Evolutionary conservation across 768 basidiomycete species (phyloP).

Genomic region (Lactarius sp.): DNA sequence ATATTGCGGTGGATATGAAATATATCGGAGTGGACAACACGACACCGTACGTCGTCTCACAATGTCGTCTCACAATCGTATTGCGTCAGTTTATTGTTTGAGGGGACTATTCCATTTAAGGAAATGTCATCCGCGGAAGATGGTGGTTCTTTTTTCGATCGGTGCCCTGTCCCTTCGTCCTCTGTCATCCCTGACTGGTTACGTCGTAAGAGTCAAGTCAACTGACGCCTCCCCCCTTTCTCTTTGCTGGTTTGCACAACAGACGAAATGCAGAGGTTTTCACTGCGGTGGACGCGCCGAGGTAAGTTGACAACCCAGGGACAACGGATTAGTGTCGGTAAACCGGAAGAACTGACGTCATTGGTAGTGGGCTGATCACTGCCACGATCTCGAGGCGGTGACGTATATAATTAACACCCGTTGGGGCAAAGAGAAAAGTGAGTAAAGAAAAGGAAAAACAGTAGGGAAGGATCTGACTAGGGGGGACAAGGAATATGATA

Average conservation of each 20-base stretch:
- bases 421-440: not conserved
- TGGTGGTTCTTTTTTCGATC: conserved; percentile 20
- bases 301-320: conserved; percentile 41
- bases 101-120: conserved; percentile 4
- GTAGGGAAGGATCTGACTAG: not conserved
- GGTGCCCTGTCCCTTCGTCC: not conserved
- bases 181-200: not conserved
- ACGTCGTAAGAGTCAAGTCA: not conserved
- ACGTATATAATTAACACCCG: conserved; percentile 5
- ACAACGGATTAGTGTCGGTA: not conserved
- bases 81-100: not conserved
- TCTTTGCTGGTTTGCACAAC: not conserved
- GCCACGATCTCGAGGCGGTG: conserved; percentile 25
- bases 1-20: conserved; percentile 58
- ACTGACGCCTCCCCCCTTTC: not conserved
- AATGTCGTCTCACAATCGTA: no score
- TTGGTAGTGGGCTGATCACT: conserved; percentile 24
- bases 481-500: not conserved
- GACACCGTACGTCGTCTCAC: conserved; percentile 46
- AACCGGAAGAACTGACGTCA: conserved; percentile 22
- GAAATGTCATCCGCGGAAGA: conserved; percentile 9
- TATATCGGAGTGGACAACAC: conserved; percentile 69
- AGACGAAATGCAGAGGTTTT: conserved; percentile 61
- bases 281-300: conserved; percentile 78
- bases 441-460: not conserved